Evolutionary conservation across 129 eudicot genomes (phyloP).

Genomic region (Chrysanthemum lavandulifolium): DNA sequence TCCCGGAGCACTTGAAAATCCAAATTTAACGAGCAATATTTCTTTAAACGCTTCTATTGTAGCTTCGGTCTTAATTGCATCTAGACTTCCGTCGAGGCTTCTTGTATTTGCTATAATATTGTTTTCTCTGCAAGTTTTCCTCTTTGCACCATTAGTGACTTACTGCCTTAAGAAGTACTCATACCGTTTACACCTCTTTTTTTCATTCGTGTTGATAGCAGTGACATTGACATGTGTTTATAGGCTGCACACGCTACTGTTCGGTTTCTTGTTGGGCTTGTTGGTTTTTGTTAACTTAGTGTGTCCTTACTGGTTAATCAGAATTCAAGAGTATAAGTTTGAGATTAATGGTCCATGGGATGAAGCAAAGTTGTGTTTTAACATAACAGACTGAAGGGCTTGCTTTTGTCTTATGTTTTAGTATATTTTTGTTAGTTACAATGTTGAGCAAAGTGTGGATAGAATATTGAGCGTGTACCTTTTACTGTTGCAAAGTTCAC

Average conservation of each 20-base stretch:
- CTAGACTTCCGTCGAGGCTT: slow-evolving; percentile 86
- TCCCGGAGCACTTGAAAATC: slow-evolving; percentile 66
- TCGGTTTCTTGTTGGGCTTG: slow-evolving; percentile 53
- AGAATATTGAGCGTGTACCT: too few relatives aligned
- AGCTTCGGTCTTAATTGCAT: slow-evolving; percentile 88
- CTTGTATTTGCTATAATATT: slow-evolving; percentile 72
- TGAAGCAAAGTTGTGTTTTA: slow-evolving; percentile 93
- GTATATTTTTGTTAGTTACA: too few relatives aligned
- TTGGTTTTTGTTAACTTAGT: slow-evolving; percentile 55
- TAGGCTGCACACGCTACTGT: slow-evolving; percentile 53
- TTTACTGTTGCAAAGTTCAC: too few relatives aligned
- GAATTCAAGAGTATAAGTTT: slow-evolving; percentile 88
- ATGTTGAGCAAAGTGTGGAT: too few relatives aligned
- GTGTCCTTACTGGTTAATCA: slow-evolving; percentile 91
- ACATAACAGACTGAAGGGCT: slow-evolving; percentile 60
- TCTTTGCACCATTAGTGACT: slow-evolving; percentile 38
- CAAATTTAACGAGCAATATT: slow-evolving; percentile 66
- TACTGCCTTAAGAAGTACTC: slow-evolving; percentile 79
- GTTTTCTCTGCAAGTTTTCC: slow-evolving; percentile 19
- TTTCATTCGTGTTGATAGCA: slow-evolving; percentile 66
- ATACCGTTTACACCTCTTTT: slow-evolving; percentile 57
- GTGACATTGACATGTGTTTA: slow-evolving; percentile 56
- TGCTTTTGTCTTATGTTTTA: not conserved
- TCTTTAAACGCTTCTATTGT: slow-evolving; percentile 89
- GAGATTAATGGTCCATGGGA: slow-evolving; percentile 88